A percentile compares a stretch with the other conserved stretches of the same genome.
Conservation (phyloP, 1,284 basidiomycete genomes). For the Leccinum solheimii region DNA sequence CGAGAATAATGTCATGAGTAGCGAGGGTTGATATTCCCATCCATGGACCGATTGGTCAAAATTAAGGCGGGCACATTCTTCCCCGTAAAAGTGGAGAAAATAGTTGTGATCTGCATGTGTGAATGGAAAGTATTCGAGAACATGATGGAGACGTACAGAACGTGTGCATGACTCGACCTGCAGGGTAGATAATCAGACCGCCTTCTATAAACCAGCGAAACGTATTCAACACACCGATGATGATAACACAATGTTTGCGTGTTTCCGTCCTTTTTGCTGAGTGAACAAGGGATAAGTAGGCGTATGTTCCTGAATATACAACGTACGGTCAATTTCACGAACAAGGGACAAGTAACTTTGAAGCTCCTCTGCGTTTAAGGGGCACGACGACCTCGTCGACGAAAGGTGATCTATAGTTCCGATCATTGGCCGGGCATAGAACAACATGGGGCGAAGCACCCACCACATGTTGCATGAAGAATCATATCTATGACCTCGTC, state of each 20-base stretch:
- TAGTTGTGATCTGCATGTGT: constrained; percentile 34
- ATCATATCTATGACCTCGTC: constrained; percentile 50
- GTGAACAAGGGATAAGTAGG: background rate
- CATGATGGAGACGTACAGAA: constrained; percentile 38
- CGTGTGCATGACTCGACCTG: constrained; percentile 49
- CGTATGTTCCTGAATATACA: background rate
- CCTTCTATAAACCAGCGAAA: background rate
- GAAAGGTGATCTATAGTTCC: constrained; percentile 30
- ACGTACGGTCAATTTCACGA: constrained; percentile 24
- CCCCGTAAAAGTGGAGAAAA: constrained; percentile 54
- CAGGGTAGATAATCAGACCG: constrained; percentile 15
- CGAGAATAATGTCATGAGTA: constrained; percentile 35
- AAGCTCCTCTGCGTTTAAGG: constrained; percentile 23
- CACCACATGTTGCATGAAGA: constrained; percentile 50
- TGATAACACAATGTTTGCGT: constrained; percentile 27
- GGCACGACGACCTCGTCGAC: constrained; percentile 29
- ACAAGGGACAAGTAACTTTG: constrained; percentile 15
- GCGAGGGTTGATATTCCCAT: constrained; percentile 32
- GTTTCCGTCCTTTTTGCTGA: constrained; percentile 13
- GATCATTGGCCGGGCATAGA: background rate
- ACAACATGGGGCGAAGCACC: constrained; percentile 5
- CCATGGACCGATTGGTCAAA: constrained; percentile 43
- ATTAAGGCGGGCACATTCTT: constrained; percentile 50
- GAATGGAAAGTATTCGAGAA: background rate
- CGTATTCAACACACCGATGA: constrained; percentile 39